Evolutionary conservation across 345 rosid species (phyloP).

Genomic region (Anacardium occidentale): DNA sequence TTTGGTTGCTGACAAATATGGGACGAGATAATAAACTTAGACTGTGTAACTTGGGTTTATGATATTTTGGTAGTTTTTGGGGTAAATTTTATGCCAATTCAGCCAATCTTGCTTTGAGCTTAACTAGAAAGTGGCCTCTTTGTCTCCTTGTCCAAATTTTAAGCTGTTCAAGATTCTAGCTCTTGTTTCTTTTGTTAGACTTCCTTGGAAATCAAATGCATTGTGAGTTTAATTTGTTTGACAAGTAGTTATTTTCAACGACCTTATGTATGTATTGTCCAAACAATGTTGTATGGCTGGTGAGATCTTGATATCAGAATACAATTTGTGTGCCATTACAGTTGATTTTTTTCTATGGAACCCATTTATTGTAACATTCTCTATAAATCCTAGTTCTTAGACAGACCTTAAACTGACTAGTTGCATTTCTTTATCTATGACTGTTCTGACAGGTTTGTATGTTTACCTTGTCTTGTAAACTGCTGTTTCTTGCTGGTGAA

Average conservation of each 20-base stretch:
- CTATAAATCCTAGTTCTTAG: background rate
- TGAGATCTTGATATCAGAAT: background rate
- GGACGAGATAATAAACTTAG: background rate
- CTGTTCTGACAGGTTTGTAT: constrained; percentile 22
- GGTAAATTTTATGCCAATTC: background rate
- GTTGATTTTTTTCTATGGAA: background rate
- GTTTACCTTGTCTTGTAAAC: constrained; percentile 21
- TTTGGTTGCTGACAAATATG: constrained; percentile 10
- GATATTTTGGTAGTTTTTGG: background rate
- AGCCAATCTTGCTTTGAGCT: background rate
- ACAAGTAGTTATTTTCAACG: background rate
- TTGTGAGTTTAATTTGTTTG: background rate
- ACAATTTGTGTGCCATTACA: background rate
- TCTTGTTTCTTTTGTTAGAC: background rate
- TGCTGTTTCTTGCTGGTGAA: constrained; percentile 17
- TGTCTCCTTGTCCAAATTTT: background rate
- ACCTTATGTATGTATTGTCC: constrained; percentile 11
- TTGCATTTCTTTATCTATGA: background rate
- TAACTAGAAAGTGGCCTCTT: background rate
- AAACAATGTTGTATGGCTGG: background rate
- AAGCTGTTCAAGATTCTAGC: background rate
- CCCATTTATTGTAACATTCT: background rate
- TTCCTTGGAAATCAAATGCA: background rate
- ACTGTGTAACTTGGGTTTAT: constrained; percentile 5
- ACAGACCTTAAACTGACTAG: constrained; percentile 3